These are phyloP conservation scores for Talaromyces liani DNA, from an alignment of 495 filamentous ascomycete genomes.

Conservation along the genomic window DNA sequence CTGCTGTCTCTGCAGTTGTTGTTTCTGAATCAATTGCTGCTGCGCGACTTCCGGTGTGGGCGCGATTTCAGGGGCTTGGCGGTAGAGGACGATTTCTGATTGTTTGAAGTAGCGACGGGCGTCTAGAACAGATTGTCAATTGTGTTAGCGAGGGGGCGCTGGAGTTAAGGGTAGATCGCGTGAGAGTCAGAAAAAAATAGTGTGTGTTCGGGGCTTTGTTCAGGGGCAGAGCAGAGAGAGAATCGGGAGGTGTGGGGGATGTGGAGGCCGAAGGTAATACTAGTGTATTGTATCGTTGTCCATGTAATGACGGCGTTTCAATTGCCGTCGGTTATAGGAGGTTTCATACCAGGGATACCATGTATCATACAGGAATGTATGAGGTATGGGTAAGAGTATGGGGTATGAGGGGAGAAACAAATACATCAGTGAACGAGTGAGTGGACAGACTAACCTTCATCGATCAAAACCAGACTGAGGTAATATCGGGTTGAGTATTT, in stretches of 20 bases:
- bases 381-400: not conserved
- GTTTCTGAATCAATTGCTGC: slow-evolving; percentile 39
- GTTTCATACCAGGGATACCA: not conserved
- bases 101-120: slow-evolving; percentile 98
- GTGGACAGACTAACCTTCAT: slow-evolving; percentile 61
- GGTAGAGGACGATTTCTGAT: slow-evolving; percentile 95
- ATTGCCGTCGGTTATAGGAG: slow-evolving; percentile 35
- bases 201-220: not conserved
- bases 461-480: slow-evolving; percentile 90
- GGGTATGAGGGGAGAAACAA: not conserved
- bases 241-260: not conserved
- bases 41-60: slow-evolving; percentile 37
- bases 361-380: not conserved
- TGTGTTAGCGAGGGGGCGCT: not conserved
- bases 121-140: slow-evolving; percentile 44
- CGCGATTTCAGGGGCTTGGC: slow-evolving; percentile 72
- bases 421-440: not conserved
- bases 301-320: slow-evolving; percentile 14
- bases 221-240: not conserved
- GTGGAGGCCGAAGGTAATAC: not conserved
- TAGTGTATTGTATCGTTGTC: not conserved
- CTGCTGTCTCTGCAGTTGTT: slow-evolving; percentile 29
- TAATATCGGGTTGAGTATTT: slow-evolving; percentile 99
- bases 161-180: slow-evolving; percentile 1
- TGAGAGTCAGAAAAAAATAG: not conserved